Percentiles rank a stretch among this genome's conserved stretches.
These are phyloP conservation scores for Phialocephala subalpina DNA, from an alignment of 2,329 filamentous ascomycete genomes.

Conservation along the genomic window DNA sequence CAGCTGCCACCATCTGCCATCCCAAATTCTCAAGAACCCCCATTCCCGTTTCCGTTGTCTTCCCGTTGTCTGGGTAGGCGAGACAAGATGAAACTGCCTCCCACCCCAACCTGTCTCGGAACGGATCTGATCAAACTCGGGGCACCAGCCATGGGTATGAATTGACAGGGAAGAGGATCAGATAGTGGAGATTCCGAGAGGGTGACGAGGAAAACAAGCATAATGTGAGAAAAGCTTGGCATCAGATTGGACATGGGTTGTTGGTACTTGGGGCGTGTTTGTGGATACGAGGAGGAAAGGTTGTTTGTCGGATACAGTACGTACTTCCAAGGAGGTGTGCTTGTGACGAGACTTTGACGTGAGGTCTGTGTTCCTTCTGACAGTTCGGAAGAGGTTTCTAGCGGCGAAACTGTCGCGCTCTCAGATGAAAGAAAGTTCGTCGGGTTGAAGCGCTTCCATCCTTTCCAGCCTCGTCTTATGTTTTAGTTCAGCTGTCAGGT, in stretches of 20 bases:
- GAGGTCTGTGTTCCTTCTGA: neutral
- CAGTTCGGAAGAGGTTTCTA: neutral
- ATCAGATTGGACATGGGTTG: neutral
- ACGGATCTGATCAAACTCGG: slow-evolving; percentile 15
- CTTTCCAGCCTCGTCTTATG: no score
- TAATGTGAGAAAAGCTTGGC: slow-evolving; percentile 6
- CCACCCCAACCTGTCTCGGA: slow-evolving; percentile 7
- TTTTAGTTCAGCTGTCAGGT: no score
- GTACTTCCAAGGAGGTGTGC: neutral
- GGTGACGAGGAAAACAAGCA: slow-evolving; percentile 9
- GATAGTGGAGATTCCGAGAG: neutral
- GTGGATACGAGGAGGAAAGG: neutral
- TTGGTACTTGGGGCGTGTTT: neutral
- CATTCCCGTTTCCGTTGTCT: neutral
- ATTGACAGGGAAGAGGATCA: neutral
- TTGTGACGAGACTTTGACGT: neutral
- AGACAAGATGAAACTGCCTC: neutral
- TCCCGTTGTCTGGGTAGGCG: neutral
- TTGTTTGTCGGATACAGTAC: slow-evolving; percentile 2
- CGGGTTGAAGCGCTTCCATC: no score
- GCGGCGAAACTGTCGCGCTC: neutral
- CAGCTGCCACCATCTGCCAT: neutral
- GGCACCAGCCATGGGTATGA: no score
- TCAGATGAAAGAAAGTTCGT: neutral
- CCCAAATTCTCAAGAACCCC: neutral